Base-by-base conservation (phyloP, 805 yeast genomes). In the Cyberlindnera xishuangbannaensis region DNA sequence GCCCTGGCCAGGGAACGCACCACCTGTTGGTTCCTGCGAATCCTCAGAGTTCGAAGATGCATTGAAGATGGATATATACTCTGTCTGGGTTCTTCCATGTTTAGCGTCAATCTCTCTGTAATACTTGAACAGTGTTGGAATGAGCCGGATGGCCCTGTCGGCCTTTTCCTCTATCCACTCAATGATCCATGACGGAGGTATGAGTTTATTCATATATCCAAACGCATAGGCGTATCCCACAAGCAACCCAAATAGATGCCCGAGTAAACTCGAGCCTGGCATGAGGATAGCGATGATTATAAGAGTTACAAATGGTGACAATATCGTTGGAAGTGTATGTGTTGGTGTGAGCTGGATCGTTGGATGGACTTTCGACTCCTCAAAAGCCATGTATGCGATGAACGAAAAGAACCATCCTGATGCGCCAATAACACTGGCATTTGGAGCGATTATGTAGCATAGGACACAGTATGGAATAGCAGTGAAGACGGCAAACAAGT, bases 351-450 rank as follows among this genome's bases (percentile, higher is more conserved):
- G 50, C 37, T 55, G 59, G 36, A 65, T 51, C 10, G 63, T 55
- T 10, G 80, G 78, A 16, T 56, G 55, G 33, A 52, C 42, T 13
- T 48, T 38, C 27, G 66, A 58, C 44, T 69, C 72, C 31, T 58
- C 56, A 44, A 68, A 71, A n/a, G 83, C 74, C 42, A 62, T 71
- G 58, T 68, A 82, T 4, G 78, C 73, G 37, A 75, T 48, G 46
- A 85, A 71, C 33, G 86, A 69, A 51, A 84, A 84, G 20, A 73
- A 72, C 73, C 88, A 73, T 1, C 80, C 94, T 32, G 84, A 53
- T 15, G 86, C 69, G 2, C 95, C 95, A 14, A 77, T 56, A 2
- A 76, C 78, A 9, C 69, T 62, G 1, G 70, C 60, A 4, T 64
- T 49, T 9, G 83, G 81, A 39, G 64, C 76, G 12, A 81, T 59